Evolutionary conservation across 495 filamentous ascomycete genomes (phyloP), one percentile per base, ranked within the genome.

Genomic region (Viridothelium virens): DNA sequence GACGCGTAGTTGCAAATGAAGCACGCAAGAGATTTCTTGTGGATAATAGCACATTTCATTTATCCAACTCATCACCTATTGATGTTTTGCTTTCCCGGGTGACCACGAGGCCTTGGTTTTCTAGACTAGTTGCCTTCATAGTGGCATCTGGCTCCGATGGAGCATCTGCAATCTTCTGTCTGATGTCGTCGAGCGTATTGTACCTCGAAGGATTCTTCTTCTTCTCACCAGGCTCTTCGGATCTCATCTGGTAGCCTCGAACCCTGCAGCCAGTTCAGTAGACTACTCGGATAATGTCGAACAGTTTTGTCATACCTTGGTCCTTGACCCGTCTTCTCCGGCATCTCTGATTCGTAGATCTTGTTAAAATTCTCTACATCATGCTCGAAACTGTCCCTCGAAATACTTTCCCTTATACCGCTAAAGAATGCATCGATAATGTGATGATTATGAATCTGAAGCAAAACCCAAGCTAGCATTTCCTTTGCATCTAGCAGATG

Each of bases 381-480:
- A 2, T 77, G 71, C 39, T 91, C 87, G 62, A 93, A 96, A 25
- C 79, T 85, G 4, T 80, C 83, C 0, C 76, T 74, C 18, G 77
- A 76, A 16, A 91, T 88, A 61, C 81, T 85, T 2, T 74, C 71
- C 6, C 92, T 85, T 4, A 96, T 79, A 0, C 79, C 79, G 0
- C 79, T 73, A 74, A 97, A 96, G 79, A 98, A 97, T 0, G 72
- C 50, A 63, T 86, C 81, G 59, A 96, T 74, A 2, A 89, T 76
- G 38, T 86, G 80, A 70, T 90, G 83, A 73, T 98, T 98, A 77
- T 98, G 94, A 12, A 96, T 81, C 74, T 96, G 92, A 36, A 98
- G 78, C 14, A 98, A 81, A 2, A 90, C 89, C 94, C 94, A 98
- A 34, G 85, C 93, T 2, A 96, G 86, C 95, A 98, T 97, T 75